Base-by-base conservation (phyloP, 176 grass and related monocot species). In the Leersia perrieri region DNA sequence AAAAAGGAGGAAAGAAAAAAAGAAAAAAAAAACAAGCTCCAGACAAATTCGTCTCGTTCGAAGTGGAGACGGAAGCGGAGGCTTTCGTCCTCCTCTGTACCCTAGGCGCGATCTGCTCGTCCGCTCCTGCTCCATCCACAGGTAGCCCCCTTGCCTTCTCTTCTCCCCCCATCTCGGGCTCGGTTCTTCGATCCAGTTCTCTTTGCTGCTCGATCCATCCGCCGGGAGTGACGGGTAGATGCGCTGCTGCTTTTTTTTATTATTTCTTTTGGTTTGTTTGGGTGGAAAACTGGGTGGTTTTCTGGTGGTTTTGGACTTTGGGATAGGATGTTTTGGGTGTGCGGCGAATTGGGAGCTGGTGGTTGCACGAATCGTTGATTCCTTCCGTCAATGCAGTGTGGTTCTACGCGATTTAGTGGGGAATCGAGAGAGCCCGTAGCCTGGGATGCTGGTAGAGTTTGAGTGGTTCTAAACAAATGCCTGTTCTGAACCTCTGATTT, bases 41-140 rank as follows among this genome's bases (percentile, higher is more conserved):
- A 22, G 47, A 51, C 47, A 51, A 51, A 51, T 51, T 40, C 76
- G 76, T 68, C 49, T 33, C 63, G 49, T 68, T 42, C 66, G 78
- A 42, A 71, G 26, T 66, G 25, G 25, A 71, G n/a, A 22, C 29
- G 40, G 63, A 51, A 14, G 45, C 63, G 20, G 60, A 64, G 41
- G 78, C 47, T 26, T 58, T 16, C n/a, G n/a, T n/a, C 29, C 47
- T 16, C 74, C 60, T 14, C 75, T 70, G 49, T 27, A 9, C 66
- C 66, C 78, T 38, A 60, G 78, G 31, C 33, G 78, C 49, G 78
- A 81, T 71, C 66, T 81, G 67, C 67, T 61, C 66, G 51, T n/a
- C 51, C 66, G 66, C 67, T 28, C 22, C 34, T 25, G 49, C 44
- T 18, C 26, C n/a, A n/a, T 60, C 79, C 9, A 9, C 30, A 81